Evolutionary conservation across 1,284 basidiomycete genomes (phyloP), one percentile per base, ranked within the genome.

Genomic region (Moniliophthora roreri): DNA sequence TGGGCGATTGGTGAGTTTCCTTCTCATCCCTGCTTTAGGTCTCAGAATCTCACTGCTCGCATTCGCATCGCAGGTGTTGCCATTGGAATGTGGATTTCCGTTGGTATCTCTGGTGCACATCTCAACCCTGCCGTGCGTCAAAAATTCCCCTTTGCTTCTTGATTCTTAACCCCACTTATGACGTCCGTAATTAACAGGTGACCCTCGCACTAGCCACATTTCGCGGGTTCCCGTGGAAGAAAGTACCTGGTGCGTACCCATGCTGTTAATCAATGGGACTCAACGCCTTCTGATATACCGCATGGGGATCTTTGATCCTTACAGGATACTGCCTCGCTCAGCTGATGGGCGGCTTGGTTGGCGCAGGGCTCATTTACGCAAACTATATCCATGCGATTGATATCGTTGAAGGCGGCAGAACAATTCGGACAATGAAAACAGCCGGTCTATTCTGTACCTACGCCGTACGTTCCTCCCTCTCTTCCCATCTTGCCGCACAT

Each of bases 161-260:
- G 6, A 23, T 20, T 9, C 42, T 13, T 32, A 15, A 36, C 20
- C 52, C 32, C 39, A 32, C 39, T 10, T 13, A 11, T 42, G 13
- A 13, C 52, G 32, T 41, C 21, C 61, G 20, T 32, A 46, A 47
- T 40, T 18, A n/a, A 11, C 55, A 80, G 78, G 74, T 91, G 11
- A 93, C 90, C 2, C 62, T 93, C 35, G 76, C 83, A 4, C 62
- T 91, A 42, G 87, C 87, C 1, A 72, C 82, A 4, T 82, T 84
- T 63, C 82, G 91, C 53, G 77, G 77, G 48, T 93, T 94, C 68
- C 88, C 92, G 1, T 86, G 84, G 82, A 79, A 78, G 56, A 93
- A 92, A 64, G 87, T 92, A 0, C 87, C 89, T 0, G 73, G 54
- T 56, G 46, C 34, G 50, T 40, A 24, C 28, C 13, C 35, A 16